Evolutionary conservation across 768 basidiomycete genomes (phyloP).

Genomic region (Amanita polypyramis): DNA sequence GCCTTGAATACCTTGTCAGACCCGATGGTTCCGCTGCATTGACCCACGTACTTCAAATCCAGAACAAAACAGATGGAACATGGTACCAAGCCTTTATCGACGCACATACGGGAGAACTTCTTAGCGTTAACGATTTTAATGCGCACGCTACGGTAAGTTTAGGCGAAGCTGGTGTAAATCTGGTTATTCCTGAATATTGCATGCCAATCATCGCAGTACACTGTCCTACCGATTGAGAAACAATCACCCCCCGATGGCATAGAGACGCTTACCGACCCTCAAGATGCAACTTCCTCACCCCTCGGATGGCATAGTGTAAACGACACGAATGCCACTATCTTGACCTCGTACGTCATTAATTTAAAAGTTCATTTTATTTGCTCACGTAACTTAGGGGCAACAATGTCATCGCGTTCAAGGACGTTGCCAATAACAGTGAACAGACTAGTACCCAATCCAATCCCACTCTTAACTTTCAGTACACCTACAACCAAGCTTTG

Average conservation of each 20-base stretch:
- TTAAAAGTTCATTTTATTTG: too few relatives aligned
- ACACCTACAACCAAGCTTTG: too few relatives aligned
- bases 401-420: constrained; percentile 24
- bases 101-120: constrained; percentile 37
- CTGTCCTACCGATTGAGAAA: constrained; percentile 33
- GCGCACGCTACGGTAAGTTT: too few relatives aligned
- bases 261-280: constrained; percentile 32
- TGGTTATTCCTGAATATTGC: too few relatives aligned
- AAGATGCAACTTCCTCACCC: constrained; percentile 38
- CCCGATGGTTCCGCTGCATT: constrained; percentile 26
- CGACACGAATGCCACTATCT: constrained; percentile 13
- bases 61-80: constrained; percentile 23
- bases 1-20: constrained; percentile 32
- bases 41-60: constrained; percentile 29
- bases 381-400: too few relatives aligned
- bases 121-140: constrained; percentile 41
- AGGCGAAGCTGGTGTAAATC: too few relatives aligned
- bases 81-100: constrained; percentile 54
- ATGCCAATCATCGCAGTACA: constrained; percentile 19
- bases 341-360: constrained; percentile 17
- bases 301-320: constrained; percentile 33
- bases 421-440: constrained; percentile 9
- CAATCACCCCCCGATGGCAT: constrained; percentile 34
- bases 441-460: constrained; percentile 26
- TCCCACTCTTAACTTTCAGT: constrained; percentile 27